Conservation (phyloP, 1,284 basidiomycete species). For the Pseudozyma flocculosa region DNA sequence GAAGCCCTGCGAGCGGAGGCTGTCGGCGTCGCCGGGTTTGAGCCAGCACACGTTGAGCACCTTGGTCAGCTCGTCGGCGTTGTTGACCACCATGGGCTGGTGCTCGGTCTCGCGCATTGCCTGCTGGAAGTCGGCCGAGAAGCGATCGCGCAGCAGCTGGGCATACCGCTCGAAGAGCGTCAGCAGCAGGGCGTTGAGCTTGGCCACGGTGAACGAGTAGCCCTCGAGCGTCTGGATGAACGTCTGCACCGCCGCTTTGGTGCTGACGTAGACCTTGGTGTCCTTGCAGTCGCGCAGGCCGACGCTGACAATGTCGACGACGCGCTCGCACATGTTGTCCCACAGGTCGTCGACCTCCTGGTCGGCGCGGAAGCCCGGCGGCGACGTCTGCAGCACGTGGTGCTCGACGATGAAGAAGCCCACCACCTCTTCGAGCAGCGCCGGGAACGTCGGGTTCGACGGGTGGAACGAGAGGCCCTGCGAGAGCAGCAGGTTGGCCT, state of each 20-base stretch:
- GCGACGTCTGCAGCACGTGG: slow-evolving; percentile 83
- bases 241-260: slow-evolving; percentile 79
- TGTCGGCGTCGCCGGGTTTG: slow-evolving; percentile 59
- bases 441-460: slow-evolving; percentile 34
- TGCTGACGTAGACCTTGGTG: slow-evolving; percentile 77
- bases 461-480: slow-evolving; percentile 60
- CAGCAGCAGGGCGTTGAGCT: slow-evolving; percentile 80
- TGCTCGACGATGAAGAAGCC: slow-evolving; percentile 98
- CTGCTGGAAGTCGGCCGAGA: slow-evolving; percentile 65
- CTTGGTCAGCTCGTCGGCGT: slow-evolving; percentile 70
- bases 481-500: slow-evolving; percentile 93
- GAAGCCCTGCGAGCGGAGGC: slow-evolving; percentile 60
- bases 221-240: slow-evolving; percentile 88
- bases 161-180: slow-evolving; percentile 89
- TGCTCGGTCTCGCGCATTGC: slow-evolving; percentile 81
- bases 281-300: slow-evolving; percentile 76
- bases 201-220: slow-evolving; percentile 78
- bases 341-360: slow-evolving; percentile 93
- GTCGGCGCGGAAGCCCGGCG: slow-evolving; percentile 73
- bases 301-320: slow-evolving; percentile 74
- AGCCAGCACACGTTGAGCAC: slow-evolving; percentile 86
- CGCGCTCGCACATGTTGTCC: slow-evolving; percentile 79
- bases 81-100: slow-evolving; percentile 82
- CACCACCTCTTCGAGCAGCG: slow-evolving; percentile 76
- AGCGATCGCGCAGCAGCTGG: slow-evolving; percentile 77